These are phyloP conservation scores for Tinospora cordifolia DNA, from an alignment of 164 flowering plant genomes.

Conservation along the genomic window DNA sequence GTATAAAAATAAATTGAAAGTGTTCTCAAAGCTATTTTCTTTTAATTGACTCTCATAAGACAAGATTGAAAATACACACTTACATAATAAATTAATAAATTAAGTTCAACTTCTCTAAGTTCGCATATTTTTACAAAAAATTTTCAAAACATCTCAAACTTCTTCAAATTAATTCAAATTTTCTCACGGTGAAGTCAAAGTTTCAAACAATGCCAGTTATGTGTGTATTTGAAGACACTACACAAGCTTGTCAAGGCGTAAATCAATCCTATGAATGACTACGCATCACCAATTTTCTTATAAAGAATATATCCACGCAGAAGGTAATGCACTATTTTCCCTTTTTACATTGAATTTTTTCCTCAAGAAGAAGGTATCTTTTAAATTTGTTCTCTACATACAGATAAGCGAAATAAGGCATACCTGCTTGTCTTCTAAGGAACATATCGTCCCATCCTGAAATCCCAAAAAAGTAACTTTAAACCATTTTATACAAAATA, in stretches of 20 bases:
- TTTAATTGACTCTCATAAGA: no score
- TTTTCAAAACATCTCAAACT: no score
- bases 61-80: no score
- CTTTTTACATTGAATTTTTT: neutral
- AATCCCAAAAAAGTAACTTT: constrained; percentile 9
- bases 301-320: neutral
- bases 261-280: neutral
- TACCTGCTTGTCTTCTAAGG: constrained; percentile 74
- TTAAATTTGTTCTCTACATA: neutral
- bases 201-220: no score
- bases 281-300: neutral
- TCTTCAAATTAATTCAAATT: no score
- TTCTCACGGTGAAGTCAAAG: no score
- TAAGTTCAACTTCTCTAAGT: no score
- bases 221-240: no score
- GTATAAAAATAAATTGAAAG: no score
- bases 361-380: neutral
- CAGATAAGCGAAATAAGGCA: constrained; percentile 2
- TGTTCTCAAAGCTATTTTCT: no score
- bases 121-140: no score
- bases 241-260: neutral
- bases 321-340: neutral
- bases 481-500: neutral
- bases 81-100: no score
- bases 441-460: constrained; percentile 61